Evolutionary conservation across 768 basidiomycete genomes (phyloP).

Genomic region (Russula olivacea): DNA sequence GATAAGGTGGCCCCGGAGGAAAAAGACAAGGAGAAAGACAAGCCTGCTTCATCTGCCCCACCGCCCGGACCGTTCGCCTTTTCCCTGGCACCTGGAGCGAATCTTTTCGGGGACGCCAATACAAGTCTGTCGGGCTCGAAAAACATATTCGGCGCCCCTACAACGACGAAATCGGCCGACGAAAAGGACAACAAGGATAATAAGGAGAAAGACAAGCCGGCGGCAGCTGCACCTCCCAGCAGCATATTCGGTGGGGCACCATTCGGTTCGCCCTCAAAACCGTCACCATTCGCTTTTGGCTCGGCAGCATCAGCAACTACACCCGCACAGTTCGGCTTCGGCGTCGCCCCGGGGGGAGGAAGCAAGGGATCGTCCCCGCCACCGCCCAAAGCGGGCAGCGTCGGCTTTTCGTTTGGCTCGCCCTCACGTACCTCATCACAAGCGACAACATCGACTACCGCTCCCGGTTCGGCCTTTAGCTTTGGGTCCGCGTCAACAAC

Average conservation of each 20-base stretch:
- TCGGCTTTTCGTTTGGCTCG: slow-evolving; percentile 25
- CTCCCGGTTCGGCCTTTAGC: background rate
- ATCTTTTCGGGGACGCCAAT: slow-evolving; percentile 6
- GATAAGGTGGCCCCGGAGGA: slow-evolving; percentile 5
- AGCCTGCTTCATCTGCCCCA: background rate
- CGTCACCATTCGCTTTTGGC: slow-evolving; percentile 17
- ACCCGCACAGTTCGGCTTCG: slow-evolving; percentile 19
- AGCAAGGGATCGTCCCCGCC: slow-evolving; percentile 7
- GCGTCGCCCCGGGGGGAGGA: background rate
- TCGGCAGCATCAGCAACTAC: background rate
- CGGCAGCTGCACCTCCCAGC: background rate
- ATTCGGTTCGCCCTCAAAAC: slow-evolving; percentile 8
- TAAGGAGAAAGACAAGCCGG: background rate
- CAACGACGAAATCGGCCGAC: slow-evolving; percentile 10
- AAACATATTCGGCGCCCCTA: slow-evolving; percentile 16
- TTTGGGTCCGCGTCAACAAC: background rate
- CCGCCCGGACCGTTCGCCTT: slow-evolving; percentile 3
- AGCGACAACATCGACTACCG: background rate
- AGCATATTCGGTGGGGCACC: slow-evolving; percentile 11
- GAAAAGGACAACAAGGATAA: slow-evolving; percentile 8
- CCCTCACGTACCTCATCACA: slow-evolving; percentile 12
- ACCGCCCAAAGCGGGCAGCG: slow-evolving; percentile 14
- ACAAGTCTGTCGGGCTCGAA: background rate
- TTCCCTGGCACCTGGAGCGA: slow-evolving; percentile 2
- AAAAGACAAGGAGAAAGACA: slow-evolving; percentile 8